phyloP scores from a whole-genome alignment of 2,329 filamentous ascomycete genomes.

The Thelonectria rubi region DNA sequence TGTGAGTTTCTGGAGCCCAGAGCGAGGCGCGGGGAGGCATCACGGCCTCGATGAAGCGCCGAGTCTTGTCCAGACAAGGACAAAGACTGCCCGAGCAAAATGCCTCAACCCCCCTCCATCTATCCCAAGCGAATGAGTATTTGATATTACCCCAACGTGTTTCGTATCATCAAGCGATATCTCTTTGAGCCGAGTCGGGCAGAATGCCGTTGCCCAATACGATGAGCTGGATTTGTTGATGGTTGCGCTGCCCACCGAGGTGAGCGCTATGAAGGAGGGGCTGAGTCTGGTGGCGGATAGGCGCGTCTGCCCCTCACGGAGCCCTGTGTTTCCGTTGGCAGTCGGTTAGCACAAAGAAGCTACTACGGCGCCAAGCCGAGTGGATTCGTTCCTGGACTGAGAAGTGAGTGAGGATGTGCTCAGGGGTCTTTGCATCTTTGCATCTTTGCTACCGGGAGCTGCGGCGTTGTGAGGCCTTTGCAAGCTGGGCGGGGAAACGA shows the following conservation, averaged over 20 bases:
- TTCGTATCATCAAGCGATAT: slow-evolving; percentile 37
- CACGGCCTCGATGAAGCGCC: slow-evolving; percentile 14
- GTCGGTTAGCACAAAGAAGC: slow-evolving; percentile 16
- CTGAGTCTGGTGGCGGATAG: slow-evolving; percentile 10
- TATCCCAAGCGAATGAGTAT: slow-evolving; percentile 5
- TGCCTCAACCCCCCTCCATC: slow-evolving; percentile 37
- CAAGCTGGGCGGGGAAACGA: slow-evolving; percentile 15
- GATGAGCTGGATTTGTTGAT: slow-evolving; percentile 32
- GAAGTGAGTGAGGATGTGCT: slow-evolving; percentile 4
- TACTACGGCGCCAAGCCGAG: slow-evolving; percentile 15
- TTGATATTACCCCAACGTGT: slow-evolving; percentile 31
- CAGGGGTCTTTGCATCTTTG: slow-evolving; percentile 18
- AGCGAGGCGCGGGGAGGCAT: slow-evolving; percentile 4
- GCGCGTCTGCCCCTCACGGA: neutral
- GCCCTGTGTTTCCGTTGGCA: slow-evolving; percentile 7
- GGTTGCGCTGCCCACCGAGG: slow-evolving; percentile 7
- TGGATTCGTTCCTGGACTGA: slow-evolving; percentile 3
- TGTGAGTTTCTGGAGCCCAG: slow-evolving; percentile 1
- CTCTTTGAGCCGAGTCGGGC: slow-evolving; percentile 25
- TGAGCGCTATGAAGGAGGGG: slow-evolving; percentile 20
- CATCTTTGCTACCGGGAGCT: slow-evolving; percentile 10
- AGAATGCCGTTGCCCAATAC: slow-evolving; percentile 36
- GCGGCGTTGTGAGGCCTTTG: slow-evolving; percentile 1
- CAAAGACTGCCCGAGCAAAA: slow-evolving; percentile 32
- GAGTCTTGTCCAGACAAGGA: slow-evolving; percentile 23